These are phyloP conservation scores for Tuber magnatum DNA, from an alignment of 495 filamentous ascomycete genomes.

Conservation along the genomic window DNA sequence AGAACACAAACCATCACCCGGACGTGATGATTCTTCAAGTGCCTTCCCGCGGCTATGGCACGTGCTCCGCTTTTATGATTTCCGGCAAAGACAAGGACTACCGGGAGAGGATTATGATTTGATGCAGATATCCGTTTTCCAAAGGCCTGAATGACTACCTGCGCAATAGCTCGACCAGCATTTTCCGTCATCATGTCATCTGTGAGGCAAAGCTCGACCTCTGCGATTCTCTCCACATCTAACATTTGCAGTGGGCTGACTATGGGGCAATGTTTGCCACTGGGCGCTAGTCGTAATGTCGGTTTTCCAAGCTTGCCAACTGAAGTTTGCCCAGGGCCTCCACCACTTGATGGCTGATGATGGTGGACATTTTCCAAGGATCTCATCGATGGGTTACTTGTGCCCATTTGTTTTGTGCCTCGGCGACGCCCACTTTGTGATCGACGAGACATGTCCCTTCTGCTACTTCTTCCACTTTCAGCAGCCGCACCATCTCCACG, in stretches of 20 bases:
- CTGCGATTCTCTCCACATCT: constrained; percentile 80
- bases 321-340: constrained; percentile 11
- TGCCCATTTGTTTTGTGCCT: constrained; percentile 20
- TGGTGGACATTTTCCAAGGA: constrained; percentile 37
- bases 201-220: constrained; percentile 72
- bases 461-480: constrained; percentile 53
- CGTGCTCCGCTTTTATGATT: constrained; percentile 80
- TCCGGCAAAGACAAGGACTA: constrained; percentile 75
- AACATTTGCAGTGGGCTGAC: constrained; percentile 80
- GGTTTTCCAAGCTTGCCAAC: constrained; percentile 26
- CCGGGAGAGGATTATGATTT: constrained; percentile 53
- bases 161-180: constrained; percentile 76
- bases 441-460: constrained; percentile 49
- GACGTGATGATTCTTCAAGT: constrained; percentile 71
- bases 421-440: constrained; percentile 41
- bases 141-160: constrained; percentile 62
- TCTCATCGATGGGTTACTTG: constrained; percentile 10
- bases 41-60: constrained; percentile 75
- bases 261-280: constrained; percentile 64
- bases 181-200: constrained; percentile 90
- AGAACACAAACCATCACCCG: constrained; percentile 76
- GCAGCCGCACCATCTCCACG: constrained; percentile 50
- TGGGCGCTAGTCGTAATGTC: constrained; percentile 27
- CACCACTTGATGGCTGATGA: constrained; percentile 30
- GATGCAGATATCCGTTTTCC: constrained; percentile 39